Percentiles rank a stretch among this genome's conserved stretches.
These are phyloP conservation scores for Lactarius hatsudake DNA, from an alignment of 768 basidiomycete genomes.

Conservation along the genomic window DNA sequence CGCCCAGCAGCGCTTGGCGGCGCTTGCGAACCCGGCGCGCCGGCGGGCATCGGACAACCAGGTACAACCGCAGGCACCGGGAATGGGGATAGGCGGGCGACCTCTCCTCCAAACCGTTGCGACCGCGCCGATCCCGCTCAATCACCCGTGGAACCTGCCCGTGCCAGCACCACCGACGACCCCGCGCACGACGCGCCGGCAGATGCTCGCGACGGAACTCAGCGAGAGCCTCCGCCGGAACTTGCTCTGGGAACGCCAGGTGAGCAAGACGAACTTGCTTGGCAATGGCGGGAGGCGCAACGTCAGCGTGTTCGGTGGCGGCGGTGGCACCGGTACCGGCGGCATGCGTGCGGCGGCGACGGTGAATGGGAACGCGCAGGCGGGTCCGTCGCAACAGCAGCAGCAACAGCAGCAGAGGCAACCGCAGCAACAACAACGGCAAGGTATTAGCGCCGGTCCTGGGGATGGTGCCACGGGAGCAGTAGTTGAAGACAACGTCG, in stretches of 20 bases:
- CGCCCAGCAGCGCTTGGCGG: slow-evolving; percentile 64
- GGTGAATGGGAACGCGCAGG: slow-evolving; percentile 21
- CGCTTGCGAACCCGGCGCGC: slow-evolving; percentile 44
- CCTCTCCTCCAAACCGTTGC: slow-evolving; percentile 36
- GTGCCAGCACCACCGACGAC: slow-evolving; percentile 64
- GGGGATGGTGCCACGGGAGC: neutral
- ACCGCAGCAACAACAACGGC: neutral
- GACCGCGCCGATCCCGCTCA: slow-evolving; percentile 56
- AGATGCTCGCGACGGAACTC: slow-evolving; percentile 83
- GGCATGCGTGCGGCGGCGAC: slow-evolving; percentile 39
- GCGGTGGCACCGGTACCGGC: slow-evolving; percentile 25
- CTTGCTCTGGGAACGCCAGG: slow-evolving; percentile 76
- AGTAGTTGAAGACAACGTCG: neutral
- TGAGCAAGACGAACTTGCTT: slow-evolving; percentile 51
- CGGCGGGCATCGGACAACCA: slow-evolving; percentile 40
- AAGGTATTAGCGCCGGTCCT: slow-evolving; percentile 5
- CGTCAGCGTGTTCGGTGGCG: slow-evolving; percentile 26
- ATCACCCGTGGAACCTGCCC: slow-evolving; percentile 72
- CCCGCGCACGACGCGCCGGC: slow-evolving; percentile 78
- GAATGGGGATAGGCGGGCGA: slow-evolving; percentile 14
- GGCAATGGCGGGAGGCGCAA: slow-evolving; percentile 35
- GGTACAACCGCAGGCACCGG: slow-evolving; percentile 17
- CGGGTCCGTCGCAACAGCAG: slow-evolving; percentile 36
- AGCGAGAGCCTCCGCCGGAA: slow-evolving; percentile 81
- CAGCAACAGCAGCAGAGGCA: slow-evolving; percentile 29